Evolutionary conservation across 78 protist genomes (phyloP).

Genomic region (Dictyostelium purpureum): DNA sequence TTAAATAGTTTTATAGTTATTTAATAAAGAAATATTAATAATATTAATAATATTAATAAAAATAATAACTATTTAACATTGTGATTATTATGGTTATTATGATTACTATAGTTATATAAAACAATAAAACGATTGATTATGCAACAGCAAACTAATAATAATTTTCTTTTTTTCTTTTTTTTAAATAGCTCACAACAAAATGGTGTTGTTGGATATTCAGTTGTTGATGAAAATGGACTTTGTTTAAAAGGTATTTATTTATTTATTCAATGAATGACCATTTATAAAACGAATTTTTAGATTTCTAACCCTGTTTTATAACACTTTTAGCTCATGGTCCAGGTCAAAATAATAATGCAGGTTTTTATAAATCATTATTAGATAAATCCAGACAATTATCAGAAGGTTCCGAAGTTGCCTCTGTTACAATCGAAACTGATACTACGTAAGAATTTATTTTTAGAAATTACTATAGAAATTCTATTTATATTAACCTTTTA

Average conservation of each 20-base stretch:
- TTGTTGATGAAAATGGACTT: constrained; percentile 38
- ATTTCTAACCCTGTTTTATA: too few species aligned
- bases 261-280: not conserved
- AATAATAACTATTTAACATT: too few species aligned
- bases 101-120: too few species aligned
- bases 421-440: constrained; percentile 57
- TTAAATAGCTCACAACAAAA: constrained; percentile 7
- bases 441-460: constrained; percentile 5
- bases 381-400: constrained; percentile 14
- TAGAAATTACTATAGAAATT: not conserved
- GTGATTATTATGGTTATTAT: too few species aligned
- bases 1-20: not conserved
- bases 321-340: constrained; percentile 19
- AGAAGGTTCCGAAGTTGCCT: not conserved
- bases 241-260: constrained; percentile 58
- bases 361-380: constrained; percentile 38
- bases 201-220: constrained; percentile 39
- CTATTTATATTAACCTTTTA: not conserved
- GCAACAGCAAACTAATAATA: too few species aligned
- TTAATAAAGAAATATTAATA: too few species aligned
- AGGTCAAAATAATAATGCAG: constrained; percentile 11
- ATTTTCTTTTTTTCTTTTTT: not conserved
- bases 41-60: too few species aligned
- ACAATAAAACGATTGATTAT: too few species aligned
- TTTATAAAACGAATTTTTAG: not conserved